These are phyloP conservation scores for Pseudomicrostroma phylloplanum DNA, from an alignment of 1,284 basidiomycete species.

Conservation along the genomic window DNA sequence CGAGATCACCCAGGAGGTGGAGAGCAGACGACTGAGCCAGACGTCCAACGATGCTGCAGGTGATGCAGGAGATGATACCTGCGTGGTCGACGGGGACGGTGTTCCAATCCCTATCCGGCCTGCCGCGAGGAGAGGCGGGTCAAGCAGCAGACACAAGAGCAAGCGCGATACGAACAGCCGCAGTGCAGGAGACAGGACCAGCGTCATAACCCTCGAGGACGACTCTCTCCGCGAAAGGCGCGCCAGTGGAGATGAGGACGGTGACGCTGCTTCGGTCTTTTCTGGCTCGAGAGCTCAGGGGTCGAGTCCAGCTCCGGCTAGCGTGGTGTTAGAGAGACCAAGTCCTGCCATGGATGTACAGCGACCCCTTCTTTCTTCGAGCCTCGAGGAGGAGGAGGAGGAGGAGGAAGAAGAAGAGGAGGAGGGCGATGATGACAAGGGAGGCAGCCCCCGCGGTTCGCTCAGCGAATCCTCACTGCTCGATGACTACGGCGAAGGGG, in stretches of 20 bases:
- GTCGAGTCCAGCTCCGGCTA: not conserved
- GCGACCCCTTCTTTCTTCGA: not conserved
- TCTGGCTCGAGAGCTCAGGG: not conserved
- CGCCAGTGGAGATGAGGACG: not conserved
- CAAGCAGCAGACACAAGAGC: not conserved
- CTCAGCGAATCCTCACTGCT: no score
- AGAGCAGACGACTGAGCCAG: constrained; percentile 65
- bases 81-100: constrained; percentile 48
- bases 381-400: constrained; percentile 52
- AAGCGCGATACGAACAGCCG: not conserved
- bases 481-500: no score
- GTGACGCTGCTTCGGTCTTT: not conserved
- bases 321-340: not conserved
- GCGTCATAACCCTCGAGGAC: not conserved
- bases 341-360: not conserved
- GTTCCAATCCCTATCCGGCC: constrained; percentile 31
- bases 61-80: constrained; percentile 8
- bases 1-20: constrained; percentile 93
- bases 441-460: constrained; percentile 46
- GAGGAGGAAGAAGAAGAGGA: constrained; percentile 49
- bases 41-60: constrained; percentile 8
- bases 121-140: not conserved
- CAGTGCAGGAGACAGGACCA: not conserved
- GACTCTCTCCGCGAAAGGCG: not conserved
- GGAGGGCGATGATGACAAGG: constrained; percentile 44